Conservation (phyloP, 2,329 filamentous ascomycete species). For the Didymella arachidicola region DNA sequence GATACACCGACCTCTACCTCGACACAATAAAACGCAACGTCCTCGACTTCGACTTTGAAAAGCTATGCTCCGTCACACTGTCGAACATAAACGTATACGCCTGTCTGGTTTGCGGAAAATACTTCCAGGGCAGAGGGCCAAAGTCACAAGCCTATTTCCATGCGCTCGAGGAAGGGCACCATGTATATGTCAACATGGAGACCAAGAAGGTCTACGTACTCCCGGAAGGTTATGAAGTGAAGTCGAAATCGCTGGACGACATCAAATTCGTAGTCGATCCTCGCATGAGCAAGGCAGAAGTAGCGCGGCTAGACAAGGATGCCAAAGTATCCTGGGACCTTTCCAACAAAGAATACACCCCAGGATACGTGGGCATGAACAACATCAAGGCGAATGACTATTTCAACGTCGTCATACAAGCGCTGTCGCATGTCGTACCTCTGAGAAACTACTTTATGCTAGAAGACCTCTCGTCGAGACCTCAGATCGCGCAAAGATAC, state of each 20-base stretch:
- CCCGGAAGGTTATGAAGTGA: slow-evolving; percentile 96
- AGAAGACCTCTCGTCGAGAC: slow-evolving; percentile 75
- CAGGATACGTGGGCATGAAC: slow-evolving; percentile 98
- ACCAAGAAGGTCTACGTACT: slow-evolving; percentile 90
- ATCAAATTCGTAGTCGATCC: slow-evolving; percentile 98
- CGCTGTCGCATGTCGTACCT: slow-evolving; percentile 86
- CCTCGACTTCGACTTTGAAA: slow-evolving; percentile 98
- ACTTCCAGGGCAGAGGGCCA: slow-evolving; percentile 91
- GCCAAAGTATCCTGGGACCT: slow-evolving; percentile 76
- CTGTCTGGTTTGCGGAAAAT: slow-evolving; percentile 96
- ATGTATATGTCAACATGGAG: slow-evolving; percentile 98
- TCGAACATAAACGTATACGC: slow-evolving; percentile 99
- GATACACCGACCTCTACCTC: slow-evolving; percentile 95
- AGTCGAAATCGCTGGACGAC: slow-evolving; percentile 91
- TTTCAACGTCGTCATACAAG: slow-evolving; percentile 92
- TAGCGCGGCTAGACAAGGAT: slow-evolving; percentile 77
- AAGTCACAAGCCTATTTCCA: slow-evolving; percentile 98
- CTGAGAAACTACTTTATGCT: slow-evolving; percentile 92
- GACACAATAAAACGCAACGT: slow-evolving; percentile 94
- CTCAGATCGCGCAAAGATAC: slow-evolving; percentile 87
- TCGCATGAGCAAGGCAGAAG: slow-evolving; percentile 79
- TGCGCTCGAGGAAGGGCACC: slow-evolving; percentile 91
- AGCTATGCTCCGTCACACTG: slow-evolving; percentile 92
- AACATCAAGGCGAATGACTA: slow-evolving; percentile 99
- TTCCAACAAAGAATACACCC: slow-evolving; percentile 82